Evolutionary conservation across 2,329 filamentous ascomycete genomes (phyloP), one percentile per base, ranked within the genome.

Genomic region (Rutstroemia sp.): DNA sequence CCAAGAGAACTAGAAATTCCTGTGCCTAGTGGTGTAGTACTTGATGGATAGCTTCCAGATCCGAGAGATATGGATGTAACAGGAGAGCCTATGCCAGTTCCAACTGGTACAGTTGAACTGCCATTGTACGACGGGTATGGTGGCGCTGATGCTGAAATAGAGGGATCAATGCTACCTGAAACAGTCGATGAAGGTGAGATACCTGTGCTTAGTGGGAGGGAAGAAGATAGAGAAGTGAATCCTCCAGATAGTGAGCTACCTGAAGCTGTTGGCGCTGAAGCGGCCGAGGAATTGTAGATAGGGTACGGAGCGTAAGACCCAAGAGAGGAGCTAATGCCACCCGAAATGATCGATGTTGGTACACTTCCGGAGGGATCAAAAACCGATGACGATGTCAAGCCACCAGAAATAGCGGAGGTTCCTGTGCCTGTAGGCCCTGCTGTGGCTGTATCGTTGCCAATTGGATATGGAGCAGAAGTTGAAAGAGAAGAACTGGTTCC

Each of bases 401-500:
- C 45, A 21, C 21, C 25, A 8, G 14, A 41, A 10, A 38, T 12
- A 3, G 52, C n/a, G 23, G 27, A 50, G 9, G 19, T 50, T 3
- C 52, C 52, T 37, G 58, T 52, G 3, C 44, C 42, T 14, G 56
- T 60, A 12, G 59, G 57, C 14, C 53, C 49, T 19, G 27, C 50
- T 14, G 53, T 39, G 25, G 25, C 38, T 10, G 59, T 45, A 12
- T 39, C 49, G 39, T 63, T 63, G 10, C 18, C 48, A 25, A 42
- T 46, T 37, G 58, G 58, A 10, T 57, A 61, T 12, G 60, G 60
- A 16, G 37, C 58, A 42, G 59, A 56, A 7, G 19, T 41, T 21
- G 27, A n/a, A 12, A 27, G 19, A 14, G 59, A 55, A n/a, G 44
- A 55, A 27, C 52, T 52, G 23, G 46, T 16, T 16, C 45, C 18